Percentiles rank a stretch among this genome's conserved stretches.
Conservation (phyloP, 2,329 filamentous ascomycete species). For the Stromatinia cepivora region DNA sequence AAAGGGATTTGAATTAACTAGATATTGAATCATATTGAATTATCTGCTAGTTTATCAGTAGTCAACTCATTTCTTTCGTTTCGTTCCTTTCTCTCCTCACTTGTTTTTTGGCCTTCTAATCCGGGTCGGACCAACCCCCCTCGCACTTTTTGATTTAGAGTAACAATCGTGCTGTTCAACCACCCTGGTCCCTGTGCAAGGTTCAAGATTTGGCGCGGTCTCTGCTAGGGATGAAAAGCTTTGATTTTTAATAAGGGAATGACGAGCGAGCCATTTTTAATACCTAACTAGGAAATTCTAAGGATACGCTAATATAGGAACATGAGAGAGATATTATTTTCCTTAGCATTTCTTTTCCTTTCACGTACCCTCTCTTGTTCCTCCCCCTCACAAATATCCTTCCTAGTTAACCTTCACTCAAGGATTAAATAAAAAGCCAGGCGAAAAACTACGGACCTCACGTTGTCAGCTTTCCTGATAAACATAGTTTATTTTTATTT, state of each 20-base stretch:
- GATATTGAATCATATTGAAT: background rate
- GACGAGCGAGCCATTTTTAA: background rate
- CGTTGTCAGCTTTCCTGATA: too few relatives aligned
- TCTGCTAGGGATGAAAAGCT: background rate
- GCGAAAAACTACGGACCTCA: too few relatives aligned
- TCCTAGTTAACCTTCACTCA: too few relatives aligned
- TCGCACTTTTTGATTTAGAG: slow-evolving; percentile 2
- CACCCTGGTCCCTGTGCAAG: slow-evolving; percentile 14
- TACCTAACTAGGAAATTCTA: slow-evolving; percentile 7
- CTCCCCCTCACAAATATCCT: too few relatives aligned
- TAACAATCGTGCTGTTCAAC: slow-evolving; percentile 21
- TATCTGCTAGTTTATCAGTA: background rate
- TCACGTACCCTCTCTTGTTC: background rate
- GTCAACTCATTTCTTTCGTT: background rate
- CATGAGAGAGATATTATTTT: too few relatives aligned
- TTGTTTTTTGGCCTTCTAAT: background rate
- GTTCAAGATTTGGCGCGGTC: slow-evolving; percentile 1
- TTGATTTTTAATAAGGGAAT: background rate
- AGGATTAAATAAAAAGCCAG: too few relatives aligned
- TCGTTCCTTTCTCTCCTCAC: background rate
- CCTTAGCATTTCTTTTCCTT: too few relatives aligned
- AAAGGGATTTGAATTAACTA: too few relatives aligned
- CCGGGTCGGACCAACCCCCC: slow-evolving; percentile 8
- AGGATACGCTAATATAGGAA: background rate
- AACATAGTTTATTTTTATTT: background rate